A percentile compares a stretch with the other conserved stretches of the same genome.
These are phyloP conservation scores for Podila horticola DNA, from an alignment of 192 early-diverging fungal species.

Conservation along the genomic window DNA sequence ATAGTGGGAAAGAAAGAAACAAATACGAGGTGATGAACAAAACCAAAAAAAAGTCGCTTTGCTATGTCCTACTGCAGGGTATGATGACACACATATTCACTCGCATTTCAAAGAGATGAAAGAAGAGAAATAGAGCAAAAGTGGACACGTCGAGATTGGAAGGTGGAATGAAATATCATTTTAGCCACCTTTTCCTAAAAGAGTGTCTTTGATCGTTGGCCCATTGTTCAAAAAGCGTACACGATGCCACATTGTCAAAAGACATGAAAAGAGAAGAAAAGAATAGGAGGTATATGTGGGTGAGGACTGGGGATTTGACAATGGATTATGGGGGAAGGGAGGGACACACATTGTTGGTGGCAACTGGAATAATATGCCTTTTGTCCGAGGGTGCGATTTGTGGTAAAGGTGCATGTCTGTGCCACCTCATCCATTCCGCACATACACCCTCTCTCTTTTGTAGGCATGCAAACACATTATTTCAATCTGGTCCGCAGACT, in stretches of 20 bases:
- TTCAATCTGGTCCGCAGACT: too few species aligned
- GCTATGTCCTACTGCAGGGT: too few species aligned
- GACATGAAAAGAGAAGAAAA: not conserved
- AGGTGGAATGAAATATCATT: conserved; percentile 24
- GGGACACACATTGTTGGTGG: not conserved
- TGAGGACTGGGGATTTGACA: not conserved
- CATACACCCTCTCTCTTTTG: too few species aligned
- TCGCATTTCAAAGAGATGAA: not conserved
- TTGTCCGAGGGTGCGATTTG: not conserved
- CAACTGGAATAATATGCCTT: not conserved
- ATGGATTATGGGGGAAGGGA: not conserved
- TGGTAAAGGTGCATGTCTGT: too few species aligned
- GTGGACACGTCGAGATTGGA: conserved; percentile 23
- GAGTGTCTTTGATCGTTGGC: not conserved
- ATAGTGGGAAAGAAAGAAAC: not conserved
- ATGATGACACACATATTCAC: too few species aligned
- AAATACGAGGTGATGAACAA: not conserved
- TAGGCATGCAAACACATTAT: too few species aligned
- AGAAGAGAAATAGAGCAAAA: not conserved
- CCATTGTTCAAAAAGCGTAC: not conserved
- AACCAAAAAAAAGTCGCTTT: too few species aligned
- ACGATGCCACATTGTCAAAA: not conserved
- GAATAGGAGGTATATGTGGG: not conserved
- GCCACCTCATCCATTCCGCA: too few species aligned
- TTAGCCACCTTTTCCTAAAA: not conserved